A percentile compares a stretch with the other conserved stretches of the same genome.
These are phyloP conservation scores for Fusarium piperis DNA, from an alignment of 2,329 filamentous ascomycete genomes.

Conservation along the genomic window DNA sequence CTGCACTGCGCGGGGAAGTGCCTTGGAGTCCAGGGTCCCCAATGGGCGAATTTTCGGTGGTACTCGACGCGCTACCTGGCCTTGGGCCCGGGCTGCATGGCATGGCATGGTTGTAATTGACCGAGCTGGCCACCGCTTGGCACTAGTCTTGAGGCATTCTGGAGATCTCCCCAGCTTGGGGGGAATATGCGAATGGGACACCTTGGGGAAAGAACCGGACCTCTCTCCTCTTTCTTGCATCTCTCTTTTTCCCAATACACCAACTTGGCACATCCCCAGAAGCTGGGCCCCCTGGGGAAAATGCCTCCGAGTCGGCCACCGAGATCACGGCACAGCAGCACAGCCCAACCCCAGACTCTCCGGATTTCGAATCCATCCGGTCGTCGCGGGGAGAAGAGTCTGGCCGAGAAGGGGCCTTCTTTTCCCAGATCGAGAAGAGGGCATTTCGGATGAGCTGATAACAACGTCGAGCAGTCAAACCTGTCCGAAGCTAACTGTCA, in stretches of 20 bases:
- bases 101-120: constrained; percentile 42
- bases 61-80: constrained; percentile 45
- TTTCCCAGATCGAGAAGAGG: not conserved
- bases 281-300: constrained; percentile 12
- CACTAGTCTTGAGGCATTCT: not conserved
- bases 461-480: not conserved
- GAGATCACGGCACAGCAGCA: constrained; percentile 22
- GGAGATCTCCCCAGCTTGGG: not conserved
- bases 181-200: not conserved
- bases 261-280: constrained; percentile 17
- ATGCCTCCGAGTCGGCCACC: constrained; percentile 38
- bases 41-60: constrained; percentile 49
- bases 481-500: not conserved
- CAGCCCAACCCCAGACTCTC: constrained; percentile 30
- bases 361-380: constrained; percentile 20
- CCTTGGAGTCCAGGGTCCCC: constrained; percentile 13
- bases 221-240: constrained; percentile 4
- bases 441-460: not conserved
- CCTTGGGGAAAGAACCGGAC: constrained; percentile 13
- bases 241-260: not conserved
- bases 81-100: constrained; percentile 33
- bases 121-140: constrained; percentile 35
- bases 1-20: constrained; percentile 30
- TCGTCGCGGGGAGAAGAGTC: constrained; percentile 20
- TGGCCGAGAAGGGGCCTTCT: constrained; percentile 12